phyloP scores from a whole-genome alignment of 2,329 filamentous ascomycete genomes.

The Meredithiella fracta region DNA sequence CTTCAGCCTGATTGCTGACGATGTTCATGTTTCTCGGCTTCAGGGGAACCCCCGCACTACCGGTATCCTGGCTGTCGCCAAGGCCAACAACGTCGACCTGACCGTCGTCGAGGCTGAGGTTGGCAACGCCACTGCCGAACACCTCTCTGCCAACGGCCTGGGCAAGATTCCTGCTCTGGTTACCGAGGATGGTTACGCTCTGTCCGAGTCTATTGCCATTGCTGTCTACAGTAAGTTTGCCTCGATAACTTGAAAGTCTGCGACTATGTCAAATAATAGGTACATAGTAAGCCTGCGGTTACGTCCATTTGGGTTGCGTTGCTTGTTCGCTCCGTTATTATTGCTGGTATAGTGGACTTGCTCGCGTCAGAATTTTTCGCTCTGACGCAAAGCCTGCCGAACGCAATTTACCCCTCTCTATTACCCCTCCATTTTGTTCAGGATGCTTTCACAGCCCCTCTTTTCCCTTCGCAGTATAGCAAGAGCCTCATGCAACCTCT shows the following conservation, averaged over 20 bases:
- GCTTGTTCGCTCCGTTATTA: not conserved
- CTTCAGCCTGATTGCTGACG: conserved; percentile 19
- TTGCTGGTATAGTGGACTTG: not conserved
- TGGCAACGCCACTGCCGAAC: conserved; percentile 52
- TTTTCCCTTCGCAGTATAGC: not conserved
- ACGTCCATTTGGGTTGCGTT: too few species aligned
- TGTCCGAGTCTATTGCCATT: conserved; percentile 85
- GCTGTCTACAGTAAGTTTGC: conserved; percentile 81
- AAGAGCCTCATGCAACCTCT: not conserved
- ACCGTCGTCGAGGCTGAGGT: conserved; percentile 62
- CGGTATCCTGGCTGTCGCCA: conserved; percentile 80
- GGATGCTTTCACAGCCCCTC: not conserved
- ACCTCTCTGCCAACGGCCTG: conserved; percentile 71
- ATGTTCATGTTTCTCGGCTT: conserved; percentile 17
- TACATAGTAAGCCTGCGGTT: too few species aligned
- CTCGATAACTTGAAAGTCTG: not conserved
- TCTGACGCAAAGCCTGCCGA: not conserved
- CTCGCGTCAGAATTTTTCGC: not conserved
- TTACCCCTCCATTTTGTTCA: not conserved
- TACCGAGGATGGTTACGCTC: conserved; percentile 75
- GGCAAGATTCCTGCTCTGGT: conserved; percentile 88
- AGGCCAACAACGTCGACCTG: conserved; percentile 90
- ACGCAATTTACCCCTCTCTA: conserved; percentile 3
- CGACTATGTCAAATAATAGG: not conserved
- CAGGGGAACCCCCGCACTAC: conserved; percentile 83